A percentile compares a stretch with the other conserved stretches of the same genome.
Evolutionary conservation across 768 basidiomycete genomes (phyloP).

Genomic region (Suillus alpinus): DNA sequence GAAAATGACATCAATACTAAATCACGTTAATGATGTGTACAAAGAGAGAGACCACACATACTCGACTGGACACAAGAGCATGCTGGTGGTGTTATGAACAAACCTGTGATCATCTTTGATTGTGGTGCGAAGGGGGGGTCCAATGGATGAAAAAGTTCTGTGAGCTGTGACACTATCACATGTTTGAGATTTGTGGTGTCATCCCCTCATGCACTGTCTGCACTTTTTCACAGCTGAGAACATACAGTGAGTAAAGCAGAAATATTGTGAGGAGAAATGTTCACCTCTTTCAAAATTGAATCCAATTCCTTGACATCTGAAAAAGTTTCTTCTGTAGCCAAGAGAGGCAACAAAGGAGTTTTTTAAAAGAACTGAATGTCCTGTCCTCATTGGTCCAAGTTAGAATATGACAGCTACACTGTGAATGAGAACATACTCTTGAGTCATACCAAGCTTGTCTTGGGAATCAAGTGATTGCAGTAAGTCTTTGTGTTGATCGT

Average conservation of each 20-base stretch:
- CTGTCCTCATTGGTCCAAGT: background rate
- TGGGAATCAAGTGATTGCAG: slow-evolving; percentile 1
- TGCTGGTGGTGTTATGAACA: too few relatives aligned
- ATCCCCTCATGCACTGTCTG: slow-evolving; percentile 10
- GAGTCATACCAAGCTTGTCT: slow-evolving; percentile 1
- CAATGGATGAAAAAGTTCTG: background rate
- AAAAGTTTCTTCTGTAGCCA: background rate
- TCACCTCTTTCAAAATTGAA: too few relatives aligned
- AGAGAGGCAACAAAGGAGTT: slow-evolving; percentile 3
- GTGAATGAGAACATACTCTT: too few relatives aligned
- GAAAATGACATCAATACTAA: too few relatives aligned
- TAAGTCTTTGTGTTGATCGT: background rate
- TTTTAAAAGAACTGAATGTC: slow-evolving; percentile 1
- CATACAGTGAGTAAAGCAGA: background rate
- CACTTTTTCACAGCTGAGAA: background rate
- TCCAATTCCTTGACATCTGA: background rate
- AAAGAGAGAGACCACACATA: too few relatives aligned
- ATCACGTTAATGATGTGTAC: too few relatives aligned
- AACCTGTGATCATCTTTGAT: background rate
- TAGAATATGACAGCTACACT: too few relatives aligned
- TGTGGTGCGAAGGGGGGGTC: background rate
- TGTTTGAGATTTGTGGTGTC: slow-evolving; percentile 7
- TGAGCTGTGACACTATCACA: slow-evolving; percentile 2
- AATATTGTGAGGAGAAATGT: background rate
- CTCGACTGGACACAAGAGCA: too few relatives aligned